Conservation (phyloP, 805 yeast genomes). For the Peterozyma toletana region DNA sequence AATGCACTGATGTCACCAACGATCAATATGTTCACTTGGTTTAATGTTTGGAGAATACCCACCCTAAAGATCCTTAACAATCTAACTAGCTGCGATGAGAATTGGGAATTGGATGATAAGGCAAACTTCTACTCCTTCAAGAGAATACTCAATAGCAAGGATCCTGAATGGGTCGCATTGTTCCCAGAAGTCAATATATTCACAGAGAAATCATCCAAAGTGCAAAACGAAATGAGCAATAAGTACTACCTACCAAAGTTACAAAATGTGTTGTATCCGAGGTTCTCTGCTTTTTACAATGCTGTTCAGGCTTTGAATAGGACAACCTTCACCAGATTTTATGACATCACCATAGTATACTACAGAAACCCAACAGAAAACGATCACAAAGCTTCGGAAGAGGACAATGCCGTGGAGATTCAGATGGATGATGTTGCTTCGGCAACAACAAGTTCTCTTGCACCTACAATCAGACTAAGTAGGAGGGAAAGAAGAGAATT, state of each 20-base stretch:
- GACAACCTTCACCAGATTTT: conserved; percentile 35
- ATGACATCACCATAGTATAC: conserved; percentile 51
- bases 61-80: conserved; percentile 36
- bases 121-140: conserved; percentile 28
- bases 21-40: conserved; percentile 68
- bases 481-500: neutral
- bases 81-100: conserved; percentile 57
- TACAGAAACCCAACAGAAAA: conserved; percentile 12
- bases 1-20: conserved; percentile 27
- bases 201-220: conserved; percentile 35
- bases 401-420: neutral
- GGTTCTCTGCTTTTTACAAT: conserved; percentile 55
- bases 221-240: conserved; percentile 50
- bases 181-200: conserved; percentile 85
- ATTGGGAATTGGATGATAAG: conserved; percentile 47
- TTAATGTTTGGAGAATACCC: conserved; percentile 55
- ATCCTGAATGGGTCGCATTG: conserved; percentile 56
- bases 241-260: conserved; percentile 55
- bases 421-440: neutral
- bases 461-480: neutral
- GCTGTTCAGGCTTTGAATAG: conserved; percentile 34
- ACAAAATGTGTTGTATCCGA: conserved; percentile 64
- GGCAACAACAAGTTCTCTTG: neutral
- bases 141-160: conserved; percentile 25
- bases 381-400: neutral